phyloP scores from a whole-genome alignment of 2,329 filamentous ascomycete species.

The Alternaria triticimaculans region DNA sequence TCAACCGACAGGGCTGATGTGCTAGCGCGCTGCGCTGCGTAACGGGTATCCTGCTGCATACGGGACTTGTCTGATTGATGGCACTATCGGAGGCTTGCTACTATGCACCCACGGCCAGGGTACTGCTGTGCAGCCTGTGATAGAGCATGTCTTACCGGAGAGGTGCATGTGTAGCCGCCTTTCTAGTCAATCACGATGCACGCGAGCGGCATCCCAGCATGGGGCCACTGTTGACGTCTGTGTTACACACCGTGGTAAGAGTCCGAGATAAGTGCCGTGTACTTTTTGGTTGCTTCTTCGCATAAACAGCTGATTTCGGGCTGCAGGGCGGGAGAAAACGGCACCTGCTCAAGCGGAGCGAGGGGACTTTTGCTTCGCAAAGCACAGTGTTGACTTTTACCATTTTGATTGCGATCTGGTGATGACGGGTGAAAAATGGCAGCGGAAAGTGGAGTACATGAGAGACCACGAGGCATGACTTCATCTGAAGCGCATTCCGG shows the following conservation, averaged over 20 bases:
- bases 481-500: conserved; percentile 20
- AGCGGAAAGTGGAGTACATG: conserved; percentile 14
- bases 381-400: conserved; percentile 15
- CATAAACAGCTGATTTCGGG: conserved; percentile 20
- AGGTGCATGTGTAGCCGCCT: conserved; percentile 26
- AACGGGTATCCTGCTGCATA: conserved; percentile 21
- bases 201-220: conserved; percentile 9
- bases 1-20: conserved; percentile 14
- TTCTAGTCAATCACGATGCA: conserved; percentile 22
- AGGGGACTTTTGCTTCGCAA: not conserved
- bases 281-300: conserved; percentile 20
- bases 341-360: conserved; percentile 9
- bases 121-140: conserved; percentile 15
- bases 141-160: conserved; percentile 24
- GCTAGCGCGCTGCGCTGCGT: conserved; percentile 15
- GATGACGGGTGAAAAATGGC: conserved; percentile 12
- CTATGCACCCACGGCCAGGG: conserved; percentile 19
- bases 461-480: conserved; percentile 29
- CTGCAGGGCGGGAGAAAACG: conserved; percentile 12
- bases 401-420: conserved; percentile 16
- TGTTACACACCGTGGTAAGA: conserved; percentile 18
- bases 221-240: conserved; percentile 15
- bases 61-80: conserved; percentile 18
- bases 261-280: conserved; percentile 13
- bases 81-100: conserved; percentile 18